Evolutionary conservation across 768 basidiomycete genomes (phyloP), one percentile per base, ranked within the genome.

Genomic region (Kwoniella bestiolae): DNA sequence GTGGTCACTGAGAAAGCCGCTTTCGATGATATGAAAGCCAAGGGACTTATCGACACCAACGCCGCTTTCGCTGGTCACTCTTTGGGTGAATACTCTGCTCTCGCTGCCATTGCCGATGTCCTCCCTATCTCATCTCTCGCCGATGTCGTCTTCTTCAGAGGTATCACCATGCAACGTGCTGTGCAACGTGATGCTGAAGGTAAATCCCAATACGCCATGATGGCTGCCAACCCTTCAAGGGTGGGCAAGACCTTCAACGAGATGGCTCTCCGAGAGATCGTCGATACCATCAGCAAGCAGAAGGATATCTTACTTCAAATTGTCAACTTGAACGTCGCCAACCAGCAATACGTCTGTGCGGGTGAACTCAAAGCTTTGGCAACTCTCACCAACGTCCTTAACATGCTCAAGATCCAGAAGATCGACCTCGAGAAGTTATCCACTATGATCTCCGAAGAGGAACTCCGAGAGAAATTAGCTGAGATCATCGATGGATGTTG

Each of bases 321-420:
- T 50, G 96, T 99, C 79, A 99, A 99, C 83, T 93, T 90, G 73
- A 60, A 82, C 76, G 83, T 84, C 63, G 83, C 96, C 90, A 95
- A 95, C 67, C 94, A 96, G 87, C 96, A 99, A 91, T 98, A 98
- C 80, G 96, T 99, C 68, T 96, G 93, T 74, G 96, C 96, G 47
- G 96, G 96, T 82, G 95, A 98, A 80, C 87, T 98, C 41, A 85
- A 94, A 32, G 91, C 92, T 1, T 84, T 98, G 35, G 93, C 96
- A 71, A 91, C 93, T 0, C 86, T 98, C 84, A 95, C 94, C 16
- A 95, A 95, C 71, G 94, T 95, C 49, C 84, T 98, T 73, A 99
- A 99, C 83, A 94, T 92, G 81, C 83, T 99, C 70, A 99, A 98
- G 83, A 83, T 93, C 7, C 89, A 99, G 84, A 98, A 95, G 86